Evolutionary conservation across 352 stramenopile genomes (phyloP).

Genomic region (Phytophthora idaei): DNA sequence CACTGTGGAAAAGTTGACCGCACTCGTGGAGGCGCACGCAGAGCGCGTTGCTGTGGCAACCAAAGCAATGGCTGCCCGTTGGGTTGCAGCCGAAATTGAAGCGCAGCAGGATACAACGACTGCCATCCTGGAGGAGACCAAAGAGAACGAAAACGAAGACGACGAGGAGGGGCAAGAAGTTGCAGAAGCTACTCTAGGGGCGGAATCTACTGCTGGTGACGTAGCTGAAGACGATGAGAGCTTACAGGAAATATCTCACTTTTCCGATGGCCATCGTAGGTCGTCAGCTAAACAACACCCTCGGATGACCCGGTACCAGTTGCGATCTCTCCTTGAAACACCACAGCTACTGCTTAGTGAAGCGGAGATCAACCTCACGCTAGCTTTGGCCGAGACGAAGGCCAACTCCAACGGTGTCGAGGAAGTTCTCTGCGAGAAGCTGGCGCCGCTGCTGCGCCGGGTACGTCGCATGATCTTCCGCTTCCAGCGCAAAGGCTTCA

Average conservation of each 20-base stretch:
- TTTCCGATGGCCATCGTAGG: slow-evolving; percentile 2
- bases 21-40: slow-evolving; percentile 42
- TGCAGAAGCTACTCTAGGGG: not conserved
- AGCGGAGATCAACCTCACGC: slow-evolving; percentile 61
- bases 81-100: slow-evolving; percentile 20
- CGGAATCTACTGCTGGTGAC: slow-evolving; percentile 3
- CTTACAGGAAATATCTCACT: slow-evolving; percentile 5
- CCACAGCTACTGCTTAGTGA: slow-evolving; percentile 59
- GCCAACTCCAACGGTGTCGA: slow-evolving; percentile 28
- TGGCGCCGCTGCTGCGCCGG: slow-evolving; percentile 47
- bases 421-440: slow-evolving; percentile 42
- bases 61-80: slow-evolving; percentile 21
- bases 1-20: slow-evolving; percentile 48
- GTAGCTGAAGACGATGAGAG: slow-evolving; percentile 7
- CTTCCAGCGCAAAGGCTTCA: slow-evolving; percentile 59
- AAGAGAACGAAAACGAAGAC: slow-evolving; percentile 28
- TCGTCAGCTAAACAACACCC: slow-evolving; percentile 26
- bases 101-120: slow-evolving; percentile 8
- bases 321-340: slow-evolving; percentile 56
- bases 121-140: slow-evolving; percentile 23
- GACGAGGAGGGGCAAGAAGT: slow-evolving; percentile 13
- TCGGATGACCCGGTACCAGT: slow-evolving; percentile 47
- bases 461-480: slow-evolving; percentile 63
- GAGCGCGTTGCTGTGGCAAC: slow-evolving; percentile 24
- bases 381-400: slow-evolving; percentile 45